These are phyloP conservation scores for Entonaema liquescens DNA, from an alignment of 495 filamentous ascomycete genomes.

Conservation along the genomic window DNA sequence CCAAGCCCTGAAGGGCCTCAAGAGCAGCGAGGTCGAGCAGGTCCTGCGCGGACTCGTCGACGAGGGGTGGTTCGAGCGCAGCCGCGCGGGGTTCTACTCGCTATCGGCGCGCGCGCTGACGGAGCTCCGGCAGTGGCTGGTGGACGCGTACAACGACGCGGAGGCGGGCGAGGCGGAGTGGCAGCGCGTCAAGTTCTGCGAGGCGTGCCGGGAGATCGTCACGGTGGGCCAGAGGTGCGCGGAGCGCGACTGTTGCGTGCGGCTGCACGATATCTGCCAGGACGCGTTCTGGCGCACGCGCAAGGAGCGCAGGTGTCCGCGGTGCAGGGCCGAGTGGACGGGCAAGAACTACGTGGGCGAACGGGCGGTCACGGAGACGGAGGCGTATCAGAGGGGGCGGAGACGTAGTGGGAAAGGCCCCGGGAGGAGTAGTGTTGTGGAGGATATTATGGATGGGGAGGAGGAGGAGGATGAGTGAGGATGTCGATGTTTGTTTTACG, in stretches of 20 bases:
- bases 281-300: slow-evolving; percentile 73
- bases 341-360: slow-evolving; percentile 84
- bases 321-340: slow-evolving; percentile 75
- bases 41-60: slow-evolving; percentile 73
- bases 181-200: slow-evolving; percentile 84
- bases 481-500: slow-evolving; percentile 3
- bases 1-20: slow-evolving; percentile 63
- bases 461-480: slow-evolving; percentile 47
- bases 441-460: slow-evolving; percentile 41
- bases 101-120: slow-evolving; percentile 80
- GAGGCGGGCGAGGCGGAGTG: slow-evolving; percentile 62
- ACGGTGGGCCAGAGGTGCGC: slow-evolving; percentile 86
- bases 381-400: slow-evolving; percentile 53
- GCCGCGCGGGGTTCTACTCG: slow-evolving; percentile 72
- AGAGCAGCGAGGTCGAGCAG: slow-evolving; percentile 76
- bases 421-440: slow-evolving; percentile 45
- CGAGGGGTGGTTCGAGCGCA: slow-evolving; percentile 86
- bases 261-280: slow-evolving; percentile 82
- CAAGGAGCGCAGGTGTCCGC: slow-evolving; percentile 71
- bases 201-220: slow-evolving; percentile 89
- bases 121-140: slow-evolving; percentile 83
- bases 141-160: slow-evolving; percentile 82
- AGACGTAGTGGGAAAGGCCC: slow-evolving; percentile 43
- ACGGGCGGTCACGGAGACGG: slow-evolving; percentile 67
- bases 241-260: slow-evolving; percentile 69